phyloP scores from a whole-genome alignment of 345 rosid species.

The Eucalyptus marginata region DNA sequence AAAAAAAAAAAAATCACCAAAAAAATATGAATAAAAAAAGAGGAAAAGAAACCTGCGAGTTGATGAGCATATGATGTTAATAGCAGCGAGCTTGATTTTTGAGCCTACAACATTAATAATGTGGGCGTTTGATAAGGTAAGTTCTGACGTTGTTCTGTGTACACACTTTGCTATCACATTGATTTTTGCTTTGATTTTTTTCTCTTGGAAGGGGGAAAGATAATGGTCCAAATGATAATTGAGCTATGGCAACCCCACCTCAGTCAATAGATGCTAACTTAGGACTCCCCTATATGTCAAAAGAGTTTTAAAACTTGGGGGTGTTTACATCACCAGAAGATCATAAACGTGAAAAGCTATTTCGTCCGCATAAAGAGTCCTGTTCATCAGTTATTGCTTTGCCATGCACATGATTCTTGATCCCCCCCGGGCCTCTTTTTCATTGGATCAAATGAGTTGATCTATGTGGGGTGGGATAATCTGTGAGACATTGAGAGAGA shows the following conservation, averaged over 20 bases:
- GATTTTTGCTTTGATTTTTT: not conserved
- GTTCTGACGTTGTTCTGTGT: not conserved
- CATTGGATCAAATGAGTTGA: not conserved
- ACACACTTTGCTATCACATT: not conserved
- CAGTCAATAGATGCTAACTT: not conserved
- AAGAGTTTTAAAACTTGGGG: not conserved
- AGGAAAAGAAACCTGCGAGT: not conserved
- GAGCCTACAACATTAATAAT: not conserved
- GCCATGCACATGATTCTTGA: not conserved
- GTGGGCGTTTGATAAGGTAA: not conserved
- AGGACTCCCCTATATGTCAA: not conserved
- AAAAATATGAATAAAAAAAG: not conserved
- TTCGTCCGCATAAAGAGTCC: not conserved
- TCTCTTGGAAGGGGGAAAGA: not conserved
- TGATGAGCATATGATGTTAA: not conserved
- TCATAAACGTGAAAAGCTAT: not conserved
- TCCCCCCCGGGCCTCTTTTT: not conserved
- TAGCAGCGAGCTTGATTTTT: not conserved
- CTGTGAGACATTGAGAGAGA: not conserved
- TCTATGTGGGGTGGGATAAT: not conserved
- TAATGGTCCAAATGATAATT: not conserved
- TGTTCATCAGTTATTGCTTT: not conserved
- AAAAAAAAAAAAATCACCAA: not conserved
- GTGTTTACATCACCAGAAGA: not conserved
- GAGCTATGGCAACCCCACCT: conserved; percentile 6